Conservation (phyloP, 805 yeast genomes). For the Lipomyces lipofer region DNA sequence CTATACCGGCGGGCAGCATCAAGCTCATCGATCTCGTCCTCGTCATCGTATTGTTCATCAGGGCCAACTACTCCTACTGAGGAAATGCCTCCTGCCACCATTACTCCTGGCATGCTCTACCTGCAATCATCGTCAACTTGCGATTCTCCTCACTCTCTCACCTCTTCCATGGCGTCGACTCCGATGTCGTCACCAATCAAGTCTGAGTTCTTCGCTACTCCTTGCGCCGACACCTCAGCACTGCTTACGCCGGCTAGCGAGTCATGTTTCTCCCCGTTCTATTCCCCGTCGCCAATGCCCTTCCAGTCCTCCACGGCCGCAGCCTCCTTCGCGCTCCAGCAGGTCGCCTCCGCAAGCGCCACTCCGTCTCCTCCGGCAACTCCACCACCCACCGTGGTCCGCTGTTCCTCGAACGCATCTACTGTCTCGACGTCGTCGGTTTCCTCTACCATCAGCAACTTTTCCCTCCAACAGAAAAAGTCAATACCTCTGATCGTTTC, state of each 20-base stretch:
- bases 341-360: conserved; percentile 16
- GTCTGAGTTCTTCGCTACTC: conserved; percentile 13
- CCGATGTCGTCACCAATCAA: conserved; percentile 9
- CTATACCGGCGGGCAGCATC: conserved; percentile 17
- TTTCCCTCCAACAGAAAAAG: neutral
- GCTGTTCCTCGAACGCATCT: conserved; percentile 15
- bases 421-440: conserved; percentile 3
- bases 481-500: conserved; percentile 24
- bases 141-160: conserved; percentile 11
- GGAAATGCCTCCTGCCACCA: conserved; percentile 23
- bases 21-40: conserved; percentile 7
- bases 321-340: conserved; percentile 27
- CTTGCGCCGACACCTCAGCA: conserved; percentile 11
- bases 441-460: neutral
- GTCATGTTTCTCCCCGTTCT: conserved; percentile 19
- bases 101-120: conserved; percentile 28
- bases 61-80: conserved; percentile 27
- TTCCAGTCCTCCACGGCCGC: conserved; percentile 23
- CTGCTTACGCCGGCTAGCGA: conserved; percentile 20
- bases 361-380: conserved; percentile 31
- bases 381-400: conserved; percentile 25
- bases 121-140: conserved; percentile 7
- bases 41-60: conserved; percentile 20
- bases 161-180: conserved; percentile 7
- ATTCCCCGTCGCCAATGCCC: conserved; percentile 13